Percentiles rank a stretch among this genome's conserved stretches.
Evolutionary conservation across 257 asterid species (phyloP).

Genomic region (Solanum infundibuliforme): DNA sequence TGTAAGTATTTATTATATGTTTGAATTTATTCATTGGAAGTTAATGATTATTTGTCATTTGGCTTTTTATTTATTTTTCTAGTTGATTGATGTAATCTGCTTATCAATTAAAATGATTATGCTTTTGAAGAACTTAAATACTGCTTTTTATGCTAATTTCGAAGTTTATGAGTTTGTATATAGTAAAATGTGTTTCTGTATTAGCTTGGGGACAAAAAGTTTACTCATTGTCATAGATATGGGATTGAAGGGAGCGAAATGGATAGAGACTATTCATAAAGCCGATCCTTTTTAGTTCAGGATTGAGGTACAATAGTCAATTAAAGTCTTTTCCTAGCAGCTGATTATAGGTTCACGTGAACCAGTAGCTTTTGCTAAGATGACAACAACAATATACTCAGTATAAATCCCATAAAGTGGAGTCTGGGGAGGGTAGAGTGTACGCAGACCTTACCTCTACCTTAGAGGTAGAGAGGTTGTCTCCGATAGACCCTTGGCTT

Average conservation of each 20-base stretch:
- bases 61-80: not conserved
- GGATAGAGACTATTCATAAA: not conserved
- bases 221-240: not conserved
- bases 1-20: not conserved
- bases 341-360: not conserved
- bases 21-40: not conserved
- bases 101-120: not conserved
- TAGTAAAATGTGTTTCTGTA: not conserved
- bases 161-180: not conserved
- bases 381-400: not conserved
- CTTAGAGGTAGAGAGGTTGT: not conserved
- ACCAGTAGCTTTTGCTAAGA: not conserved
- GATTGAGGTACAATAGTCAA: not conserved
- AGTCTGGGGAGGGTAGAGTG: not conserved
- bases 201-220: not conserved
- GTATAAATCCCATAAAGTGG: not conserved
- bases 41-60: not conserved
- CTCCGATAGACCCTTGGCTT: not conserved
- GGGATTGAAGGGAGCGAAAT: not conserved
- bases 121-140: not conserved
- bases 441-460: not conserved
- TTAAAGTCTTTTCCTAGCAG: not conserved
- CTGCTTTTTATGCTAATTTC: not conserved
- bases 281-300: not conserved
- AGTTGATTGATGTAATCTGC: not conserved